Percentiles rank a stretch among this genome's conserved stretches.
phyloP scores from a whole-genome alignment of 2,329 filamentous ascomycete species.

The Cercospora zeina region DNA sequence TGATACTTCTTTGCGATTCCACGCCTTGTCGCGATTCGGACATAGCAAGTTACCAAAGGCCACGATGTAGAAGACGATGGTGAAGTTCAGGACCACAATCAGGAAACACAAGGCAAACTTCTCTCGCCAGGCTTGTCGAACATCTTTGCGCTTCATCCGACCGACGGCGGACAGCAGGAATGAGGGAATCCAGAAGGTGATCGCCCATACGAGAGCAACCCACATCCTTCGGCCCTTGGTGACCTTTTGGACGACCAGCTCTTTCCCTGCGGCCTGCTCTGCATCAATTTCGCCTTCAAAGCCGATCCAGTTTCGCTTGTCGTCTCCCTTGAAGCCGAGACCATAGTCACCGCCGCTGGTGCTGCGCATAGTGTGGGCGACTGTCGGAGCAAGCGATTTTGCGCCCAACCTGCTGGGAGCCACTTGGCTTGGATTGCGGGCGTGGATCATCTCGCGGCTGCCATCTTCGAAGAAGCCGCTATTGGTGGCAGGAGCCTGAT shows the following conservation, averaged over 20 bases:
- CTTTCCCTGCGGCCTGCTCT: constrained; percentile 73
- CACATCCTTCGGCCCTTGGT: constrained; percentile 68
- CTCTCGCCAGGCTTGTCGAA: constrained; percentile 96
- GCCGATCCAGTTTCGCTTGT: constrained; percentile 65
- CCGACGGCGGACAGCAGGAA: constrained; percentile 76
- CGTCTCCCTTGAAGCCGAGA: constrained; percentile 81
- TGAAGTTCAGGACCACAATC: constrained; percentile 77
- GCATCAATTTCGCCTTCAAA: constrained; percentile 77
- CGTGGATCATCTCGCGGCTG: constrained; percentile 68
- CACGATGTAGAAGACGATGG: constrained; percentile 90
- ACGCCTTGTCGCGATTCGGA: constrained; percentile 88
- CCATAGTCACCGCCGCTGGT: constrained; percentile 75
- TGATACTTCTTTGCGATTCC: constrained; percentile 68
- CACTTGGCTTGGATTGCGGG: constrained; percentile 50
- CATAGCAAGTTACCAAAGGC: constrained; percentile 81
- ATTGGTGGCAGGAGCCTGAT: constrained; percentile 54
- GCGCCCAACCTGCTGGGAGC: constrained; percentile 47
- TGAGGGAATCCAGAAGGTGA: constrained; percentile 95
- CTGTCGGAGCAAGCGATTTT: constrained; percentile 57
- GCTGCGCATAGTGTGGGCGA: constrained; percentile 55
- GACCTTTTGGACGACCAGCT: constrained; percentile 69
- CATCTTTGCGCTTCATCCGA: constrained; percentile 95
- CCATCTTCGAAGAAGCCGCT: constrained; percentile 50
- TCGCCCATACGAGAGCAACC: constrained; percentile 77
- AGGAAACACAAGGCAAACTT: constrained; percentile 81